Conservation (phyloP, 2,329 filamentous ascomycete genomes). For the Aspergillus sp. region DNA sequence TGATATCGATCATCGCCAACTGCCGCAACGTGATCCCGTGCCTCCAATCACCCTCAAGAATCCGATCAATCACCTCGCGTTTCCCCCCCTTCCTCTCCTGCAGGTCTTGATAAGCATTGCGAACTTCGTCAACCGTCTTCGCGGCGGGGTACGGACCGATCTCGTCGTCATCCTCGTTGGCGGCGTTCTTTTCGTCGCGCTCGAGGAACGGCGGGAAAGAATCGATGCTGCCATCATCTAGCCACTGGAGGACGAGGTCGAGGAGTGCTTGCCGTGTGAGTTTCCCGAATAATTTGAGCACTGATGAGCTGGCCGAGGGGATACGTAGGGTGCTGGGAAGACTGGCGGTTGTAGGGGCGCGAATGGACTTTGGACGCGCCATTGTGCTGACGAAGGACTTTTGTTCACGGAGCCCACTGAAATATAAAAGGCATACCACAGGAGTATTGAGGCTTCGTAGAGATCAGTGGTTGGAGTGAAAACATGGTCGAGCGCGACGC, state of each 20-base stretch:
- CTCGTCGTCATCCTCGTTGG: constrained; percentile 52
- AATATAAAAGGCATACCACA: no score
- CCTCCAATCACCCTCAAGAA: constrained; percentile 51
- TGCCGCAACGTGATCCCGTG: constrained; percentile 48
- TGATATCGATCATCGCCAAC: constrained; percentile 48
- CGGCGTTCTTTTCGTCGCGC: constrained; percentile 40
- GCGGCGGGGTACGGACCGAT: constrained; percentile 63
- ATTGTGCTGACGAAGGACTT: no score
- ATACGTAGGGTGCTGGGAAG: constrained; percentile 65
- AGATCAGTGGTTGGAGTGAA: no score
- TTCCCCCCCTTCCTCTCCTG: constrained; percentile 47
- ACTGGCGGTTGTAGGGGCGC: constrained; percentile 60
- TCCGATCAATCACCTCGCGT: constrained; percentile 48
- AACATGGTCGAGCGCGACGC: no score
- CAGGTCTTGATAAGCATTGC: constrained; percentile 55
- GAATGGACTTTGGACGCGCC: constrained; percentile 26
- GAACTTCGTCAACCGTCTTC: constrained; percentile 57
- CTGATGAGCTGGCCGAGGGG: constrained; percentile 54
- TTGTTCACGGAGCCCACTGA: no score
- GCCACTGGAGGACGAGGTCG: constrained; percentile 67
- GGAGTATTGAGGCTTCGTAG: no score
- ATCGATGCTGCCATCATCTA: constrained; percentile 56
- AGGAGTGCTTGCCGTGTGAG: constrained; percentile 66
- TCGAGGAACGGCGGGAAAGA: constrained; percentile 54
- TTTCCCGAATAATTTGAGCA: constrained; percentile 59